A percentile compares a stretch with the other conserved stretches of the same genome.
Evolutionary conservation across 495 filamentous ascomycete genomes (phyloP).

Genomic region (Trichoderma reesei): DNA sequence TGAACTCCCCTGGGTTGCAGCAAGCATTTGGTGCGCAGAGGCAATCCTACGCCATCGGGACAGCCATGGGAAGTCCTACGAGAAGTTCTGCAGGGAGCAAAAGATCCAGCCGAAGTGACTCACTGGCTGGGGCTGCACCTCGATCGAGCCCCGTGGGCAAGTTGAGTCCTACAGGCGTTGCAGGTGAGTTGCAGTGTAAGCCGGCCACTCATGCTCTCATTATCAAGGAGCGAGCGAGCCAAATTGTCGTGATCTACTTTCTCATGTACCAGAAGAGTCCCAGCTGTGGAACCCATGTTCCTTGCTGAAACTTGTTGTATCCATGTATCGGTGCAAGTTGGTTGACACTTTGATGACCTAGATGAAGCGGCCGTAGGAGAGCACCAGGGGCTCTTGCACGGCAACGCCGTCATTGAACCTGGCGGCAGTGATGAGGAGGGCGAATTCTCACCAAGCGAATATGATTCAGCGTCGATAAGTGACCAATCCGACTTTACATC

Average conservation of each 20-base stretch:
- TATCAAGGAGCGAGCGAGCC: neutral
- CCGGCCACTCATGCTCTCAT: neutral
- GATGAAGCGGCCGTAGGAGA: neutral
- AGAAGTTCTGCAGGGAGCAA: conserved; percentile 1
- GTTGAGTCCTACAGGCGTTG: neutral
- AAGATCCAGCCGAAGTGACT: conserved; percentile 2
- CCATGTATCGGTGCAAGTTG: neutral
- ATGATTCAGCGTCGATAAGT: conserved; percentile 13
- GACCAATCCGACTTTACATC: conserved; percentile 33
- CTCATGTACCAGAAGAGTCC: neutral
- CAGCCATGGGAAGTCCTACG: neutral
- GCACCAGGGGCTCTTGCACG: neutral
- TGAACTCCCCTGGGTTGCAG: neutral
- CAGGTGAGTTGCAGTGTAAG: neutral
- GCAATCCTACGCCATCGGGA: neutral
- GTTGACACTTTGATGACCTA: neutral
- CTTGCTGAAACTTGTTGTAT: neutral
- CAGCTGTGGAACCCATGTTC: neutral
- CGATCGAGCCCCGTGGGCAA: neutral
- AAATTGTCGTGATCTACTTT: neutral
- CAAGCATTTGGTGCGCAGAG: neutral
- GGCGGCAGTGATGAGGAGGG: conserved; percentile 16
- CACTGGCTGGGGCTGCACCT: neutral
- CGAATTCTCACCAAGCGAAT: conserved; percentile 16
- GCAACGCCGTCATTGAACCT: conserved; percentile 13